Evolutionary conservation across 202 grass and related monocot genomes (phyloP).

Genomic region (Saccharum hybrid): DNA sequence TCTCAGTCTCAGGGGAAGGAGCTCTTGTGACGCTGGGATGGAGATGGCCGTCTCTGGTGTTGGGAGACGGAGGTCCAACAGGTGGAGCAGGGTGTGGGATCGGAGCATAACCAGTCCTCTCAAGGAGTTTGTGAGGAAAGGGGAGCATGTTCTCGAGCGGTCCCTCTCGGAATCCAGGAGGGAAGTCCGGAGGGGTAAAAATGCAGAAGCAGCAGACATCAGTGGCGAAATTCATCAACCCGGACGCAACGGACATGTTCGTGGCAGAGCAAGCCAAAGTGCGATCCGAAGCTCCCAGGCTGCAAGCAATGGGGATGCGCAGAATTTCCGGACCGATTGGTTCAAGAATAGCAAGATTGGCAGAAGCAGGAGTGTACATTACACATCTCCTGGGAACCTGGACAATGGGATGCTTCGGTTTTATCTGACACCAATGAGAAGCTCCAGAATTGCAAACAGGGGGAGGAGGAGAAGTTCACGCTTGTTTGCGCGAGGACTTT

Average conservation of each 20-base stretch:
- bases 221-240: constrained; percentile 40
- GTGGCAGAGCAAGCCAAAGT: constrained; percentile 42
- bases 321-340: constrained; percentile 58
- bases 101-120: constrained; percentile 71
- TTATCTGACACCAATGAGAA: constrained; percentile 92
- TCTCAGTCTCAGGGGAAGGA: constrained; percentile 34
- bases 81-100: constrained; percentile 88
- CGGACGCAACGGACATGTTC: constrained; percentile 33
- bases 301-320: constrained; percentile 43
- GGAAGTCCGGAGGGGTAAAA: constrained; percentile 57
- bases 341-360: constrained; percentile 67
- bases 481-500: constrained; percentile 64
- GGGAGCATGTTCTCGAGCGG: constrained; percentile 70
- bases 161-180: constrained; percentile 76
- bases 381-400: constrained; percentile 81
- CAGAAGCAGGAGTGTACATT: constrained; percentile 96
- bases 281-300: constrained; percentile 39
- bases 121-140: constrained; percentile 66
- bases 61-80: constrained; percentile 59
- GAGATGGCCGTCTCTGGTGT: constrained; percentile 41
- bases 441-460: constrained; percentile 54
- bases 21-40: background rate
- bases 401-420: constrained; percentile 94
- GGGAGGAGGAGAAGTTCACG: constrained; percentile 69
- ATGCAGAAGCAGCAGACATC: constrained; percentile 47